These are phyloP conservation scores for Trichoderma afroharzianum DNA, from an alignment of 2,329 filamentous ascomycete genomes.

Conservation along the genomic window DNA sequence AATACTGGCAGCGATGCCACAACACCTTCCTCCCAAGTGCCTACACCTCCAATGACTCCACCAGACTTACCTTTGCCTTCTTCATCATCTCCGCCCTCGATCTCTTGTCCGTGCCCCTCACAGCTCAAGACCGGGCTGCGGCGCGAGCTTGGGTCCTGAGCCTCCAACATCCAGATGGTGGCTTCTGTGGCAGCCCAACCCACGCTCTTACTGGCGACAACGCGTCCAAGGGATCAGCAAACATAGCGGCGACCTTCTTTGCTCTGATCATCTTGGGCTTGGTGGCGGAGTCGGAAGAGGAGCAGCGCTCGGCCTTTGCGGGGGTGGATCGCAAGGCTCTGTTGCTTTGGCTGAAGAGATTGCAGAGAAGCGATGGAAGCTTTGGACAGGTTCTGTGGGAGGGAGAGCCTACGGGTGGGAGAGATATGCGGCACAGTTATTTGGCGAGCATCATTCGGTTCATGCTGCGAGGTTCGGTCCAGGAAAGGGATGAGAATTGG, in stretches of 20 bases:
- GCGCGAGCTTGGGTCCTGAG: slow-evolving; percentile 76
- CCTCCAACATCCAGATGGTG: slow-evolving; percentile 81
- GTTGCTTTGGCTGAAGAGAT: slow-evolving; percentile 66
- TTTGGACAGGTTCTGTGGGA: slow-evolving; percentile 77
- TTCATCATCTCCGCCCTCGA: slow-evolving; percentile 87
- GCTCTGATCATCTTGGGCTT: slow-evolving; percentile 70
- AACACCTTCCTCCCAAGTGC: slow-evolving; percentile 73
- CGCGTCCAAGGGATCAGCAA: slow-evolving; percentile 54
- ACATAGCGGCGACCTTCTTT: slow-evolving; percentile 85
- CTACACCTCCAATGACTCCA: slow-evolving; percentile 88
- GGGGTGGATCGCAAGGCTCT: slow-evolving; percentile 66
- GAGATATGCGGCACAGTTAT: slow-evolving; percentile 85
- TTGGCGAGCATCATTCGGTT: slow-evolving; percentile 77
- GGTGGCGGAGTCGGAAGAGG: slow-evolving; percentile 39
- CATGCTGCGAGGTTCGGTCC: slow-evolving; percentile 66
- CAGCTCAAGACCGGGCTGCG: slow-evolving; percentile 39
- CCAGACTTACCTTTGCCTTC: slow-evolving; percentile 82
- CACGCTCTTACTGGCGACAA: slow-evolving; percentile 43
- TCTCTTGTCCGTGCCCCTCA: slow-evolving; percentile 64
- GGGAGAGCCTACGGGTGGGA: slow-evolving; percentile 65
- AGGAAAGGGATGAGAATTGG: slow-evolving; percentile 48
- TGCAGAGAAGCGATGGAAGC: slow-evolving; percentile 83
- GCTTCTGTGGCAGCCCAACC: slow-evolving; percentile 82
- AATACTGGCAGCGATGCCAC: slow-evolving; percentile 90
- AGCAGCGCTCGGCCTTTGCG: slow-evolving; percentile 46